These are phyloP conservation scores for Coemansia sp. DNA, from an alignment of 371 early-diverging fungal genomes.

Conservation along the genomic window DNA sequence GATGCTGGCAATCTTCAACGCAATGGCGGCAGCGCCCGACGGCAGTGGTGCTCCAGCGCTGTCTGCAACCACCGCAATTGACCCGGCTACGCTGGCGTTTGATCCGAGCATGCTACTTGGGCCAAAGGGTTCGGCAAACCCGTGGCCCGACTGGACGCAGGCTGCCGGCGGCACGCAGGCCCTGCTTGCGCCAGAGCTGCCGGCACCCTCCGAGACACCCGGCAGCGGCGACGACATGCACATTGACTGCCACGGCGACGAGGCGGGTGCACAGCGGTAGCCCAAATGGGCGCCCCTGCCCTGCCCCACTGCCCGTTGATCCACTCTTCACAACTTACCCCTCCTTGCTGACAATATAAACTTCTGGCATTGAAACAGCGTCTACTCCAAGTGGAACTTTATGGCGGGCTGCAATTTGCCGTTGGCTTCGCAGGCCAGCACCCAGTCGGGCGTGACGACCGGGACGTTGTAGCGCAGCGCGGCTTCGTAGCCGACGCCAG, in stretches of 20 bases:
- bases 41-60: background rate
- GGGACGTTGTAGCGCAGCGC: constrained; percentile 88
- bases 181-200: background rate
- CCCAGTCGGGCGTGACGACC: constrained; percentile 90
- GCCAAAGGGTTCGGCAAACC: background rate
- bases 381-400: constrained; percentile 42
- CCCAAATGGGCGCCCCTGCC: background rate
- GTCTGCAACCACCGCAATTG: constrained; percentile 6
- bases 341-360: no score
- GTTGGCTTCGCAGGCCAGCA: constrained; percentile 84
- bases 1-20: constrained; percentile 43
- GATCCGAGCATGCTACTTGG: constrained; percentile 1
- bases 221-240: constrained; percentile 1
- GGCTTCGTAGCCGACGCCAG: constrained; percentile 82
- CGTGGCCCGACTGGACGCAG: constrained; percentile 15
- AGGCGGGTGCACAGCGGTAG: constrained; percentile 1
- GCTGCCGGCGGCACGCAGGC: background rate
- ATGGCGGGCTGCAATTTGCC: constrained; percentile 79
- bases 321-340: no score
- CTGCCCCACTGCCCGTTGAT: no score
- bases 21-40: constrained; percentile 23
- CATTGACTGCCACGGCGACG: constrained; percentile 5
- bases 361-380: no score
- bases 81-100: constrained; percentile 21
- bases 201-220: background rate